A percentile compares a stretch with the other conserved stretches of the same genome.
phyloP scores from a whole-genome alignment of 176 grass and related monocot genomes.

The Elaeis guineensis region DNA sequence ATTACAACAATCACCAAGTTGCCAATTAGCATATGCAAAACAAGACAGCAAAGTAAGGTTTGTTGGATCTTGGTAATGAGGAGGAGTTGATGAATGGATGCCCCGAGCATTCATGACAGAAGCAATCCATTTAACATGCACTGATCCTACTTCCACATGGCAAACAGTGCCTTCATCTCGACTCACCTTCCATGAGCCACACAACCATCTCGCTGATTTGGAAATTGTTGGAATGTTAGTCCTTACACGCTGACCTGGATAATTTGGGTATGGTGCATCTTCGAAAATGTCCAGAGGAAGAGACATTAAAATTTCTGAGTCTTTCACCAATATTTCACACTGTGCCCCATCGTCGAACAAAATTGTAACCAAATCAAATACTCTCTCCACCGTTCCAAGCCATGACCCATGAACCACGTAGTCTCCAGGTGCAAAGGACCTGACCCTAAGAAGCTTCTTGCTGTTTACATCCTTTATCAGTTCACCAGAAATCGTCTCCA shows the following conservation, averaged over 20 bases:
- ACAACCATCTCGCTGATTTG: conserved; percentile 58
- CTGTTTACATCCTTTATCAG: conserved; percentile 73
- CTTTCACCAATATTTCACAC: conserved; percentile 67
- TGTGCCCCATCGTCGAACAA: conserved; percentile 61
- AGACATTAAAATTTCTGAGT: conserved; percentile 57
- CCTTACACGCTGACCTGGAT: conserved; percentile 74
- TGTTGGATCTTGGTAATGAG: conserved; percentile 62
- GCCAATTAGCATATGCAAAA: conserved; percentile 85
- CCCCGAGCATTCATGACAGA: conserved; percentile 57
- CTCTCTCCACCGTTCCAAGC: conserved; percentile 74
- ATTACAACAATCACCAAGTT: conserved; percentile 91
- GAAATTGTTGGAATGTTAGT: conserved; percentile 35
- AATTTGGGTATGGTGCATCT: conserved; percentile 67
- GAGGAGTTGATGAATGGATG: conserved; percentile 45
- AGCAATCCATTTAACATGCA: conserved; percentile 80
- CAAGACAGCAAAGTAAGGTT: conserved; percentile 59
- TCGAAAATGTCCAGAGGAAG: conserved; percentile 44
- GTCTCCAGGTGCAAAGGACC: conserved; percentile 71
- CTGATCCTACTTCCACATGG: conserved; percentile 59
- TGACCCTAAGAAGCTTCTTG: conserved; percentile 69
- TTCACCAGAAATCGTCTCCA: conserved; percentile 63
- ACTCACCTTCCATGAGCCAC: conserved; percentile 52
- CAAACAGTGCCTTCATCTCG: conserved; percentile 60
- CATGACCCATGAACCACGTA: conserved; percentile 74
- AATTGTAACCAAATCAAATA: conserved; percentile 69